Conservation (phyloP, 2,329 filamentous ascomycete species). For the Endoconidiophora polonica region DNA sequence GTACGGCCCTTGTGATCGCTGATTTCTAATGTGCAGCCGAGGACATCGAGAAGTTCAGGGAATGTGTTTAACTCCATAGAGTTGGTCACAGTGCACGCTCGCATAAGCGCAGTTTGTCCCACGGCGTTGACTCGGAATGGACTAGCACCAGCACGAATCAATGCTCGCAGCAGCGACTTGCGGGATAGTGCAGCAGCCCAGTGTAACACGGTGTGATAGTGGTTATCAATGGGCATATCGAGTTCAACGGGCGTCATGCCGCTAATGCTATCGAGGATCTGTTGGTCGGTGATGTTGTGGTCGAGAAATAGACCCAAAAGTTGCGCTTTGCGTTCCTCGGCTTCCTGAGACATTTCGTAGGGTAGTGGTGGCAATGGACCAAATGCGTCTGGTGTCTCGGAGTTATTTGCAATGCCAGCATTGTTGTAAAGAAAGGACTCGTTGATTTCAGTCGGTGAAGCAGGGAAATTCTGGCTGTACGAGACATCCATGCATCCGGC, state of each 20-base stretch:
- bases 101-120: conserved; percentile 85
- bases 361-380: conserved; percentile 49
- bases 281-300: conserved; percentile 49
- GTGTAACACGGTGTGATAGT: conserved; percentile 78
- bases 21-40: conserved; percentile 80
- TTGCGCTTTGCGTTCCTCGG: conserved; percentile 64
- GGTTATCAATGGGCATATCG: conserved; percentile 81
- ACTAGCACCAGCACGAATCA: conserved; percentile 72
- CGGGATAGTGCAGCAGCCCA: conserved; percentile 91
- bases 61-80: conserved; percentile 85
- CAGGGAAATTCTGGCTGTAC: conserved; percentile 35
- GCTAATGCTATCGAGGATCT: conserved; percentile 60
- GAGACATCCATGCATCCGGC: conserved; percentile 27
- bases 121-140: conserved; percentile 76
- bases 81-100: conserved; percentile 84
- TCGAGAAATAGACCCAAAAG: conserved; percentile 75
- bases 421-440: conserved; percentile 59
- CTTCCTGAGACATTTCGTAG: conserved; percentile 42
- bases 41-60: conserved; percentile 71
- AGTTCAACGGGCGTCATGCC: conserved; percentile 64
- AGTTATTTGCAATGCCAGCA: conserved; percentile 16
- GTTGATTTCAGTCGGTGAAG: conserved; percentile 65
- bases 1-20: conserved; percentile 79
- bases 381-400: conserved; percentile 27
- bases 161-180: conserved; percentile 60